These are phyloP conservation scores for Podaxis sp. DNA, from an alignment of 768 basidiomycete species.

Conservation along the genomic window DNA sequence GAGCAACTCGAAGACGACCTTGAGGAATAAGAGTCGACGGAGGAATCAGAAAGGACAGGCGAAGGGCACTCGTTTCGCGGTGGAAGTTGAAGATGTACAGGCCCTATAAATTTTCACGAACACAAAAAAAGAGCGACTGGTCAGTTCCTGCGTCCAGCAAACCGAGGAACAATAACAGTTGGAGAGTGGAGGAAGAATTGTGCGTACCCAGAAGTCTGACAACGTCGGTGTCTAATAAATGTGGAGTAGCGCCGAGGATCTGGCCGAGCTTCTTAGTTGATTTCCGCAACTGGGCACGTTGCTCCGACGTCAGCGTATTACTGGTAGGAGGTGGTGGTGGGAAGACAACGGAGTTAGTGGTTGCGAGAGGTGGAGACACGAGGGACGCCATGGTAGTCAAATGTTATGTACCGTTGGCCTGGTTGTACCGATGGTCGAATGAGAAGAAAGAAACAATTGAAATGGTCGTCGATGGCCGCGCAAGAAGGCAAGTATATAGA, in stretches of 20 bases:
- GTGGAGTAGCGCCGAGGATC: conserved; percentile 59
- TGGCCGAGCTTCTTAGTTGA: conserved; percentile 59
- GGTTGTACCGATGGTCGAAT: neutral
- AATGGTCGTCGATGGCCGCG: neutral
- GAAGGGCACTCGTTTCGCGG: conserved; percentile 13
- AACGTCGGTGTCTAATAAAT: conserved; percentile 40
- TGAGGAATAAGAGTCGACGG: conserved; percentile 25
- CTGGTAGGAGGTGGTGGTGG: conserved; percentile 57
- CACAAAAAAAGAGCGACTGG: neutral
- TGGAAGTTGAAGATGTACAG: conserved; percentile 21
- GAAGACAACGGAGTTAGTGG: conserved; percentile 32
- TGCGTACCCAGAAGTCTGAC: conserved; percentile 21
- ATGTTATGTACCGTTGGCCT: conserved; percentile 3
- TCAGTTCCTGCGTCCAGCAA: neutral
- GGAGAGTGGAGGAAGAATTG: neutral
- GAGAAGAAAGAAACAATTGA: neutral
- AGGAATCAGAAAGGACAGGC: conserved; percentile 21
- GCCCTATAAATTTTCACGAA: conserved; percentile 15
- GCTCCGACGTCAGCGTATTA: conserved; percentile 47
- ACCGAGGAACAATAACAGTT: neutral
- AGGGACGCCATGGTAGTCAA: conserved; percentile 13
- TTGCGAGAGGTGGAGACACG: conserved; percentile 12
- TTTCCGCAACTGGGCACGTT: conserved; percentile 56
- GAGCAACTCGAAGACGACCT: conserved; percentile 21
- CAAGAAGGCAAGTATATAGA: conserved; percentile 10